Conservation (phyloP, 164 flowering plant species). For the Warburgia ugandensis region DNA sequence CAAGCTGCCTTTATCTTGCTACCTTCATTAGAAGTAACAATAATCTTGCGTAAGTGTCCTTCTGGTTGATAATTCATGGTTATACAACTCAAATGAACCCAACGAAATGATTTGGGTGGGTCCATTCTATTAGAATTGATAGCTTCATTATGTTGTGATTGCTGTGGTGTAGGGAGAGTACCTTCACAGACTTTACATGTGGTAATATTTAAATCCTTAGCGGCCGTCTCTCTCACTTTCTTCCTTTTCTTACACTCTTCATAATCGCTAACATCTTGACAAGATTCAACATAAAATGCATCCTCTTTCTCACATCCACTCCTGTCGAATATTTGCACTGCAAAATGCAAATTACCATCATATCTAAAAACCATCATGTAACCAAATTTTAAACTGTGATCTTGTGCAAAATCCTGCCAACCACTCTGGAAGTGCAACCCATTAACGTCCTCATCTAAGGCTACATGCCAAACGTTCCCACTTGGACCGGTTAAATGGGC, state of each 20-base stretch:
- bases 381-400: conserved; percentile 37
- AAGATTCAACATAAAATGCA: conserved; percentile 26
- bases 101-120: not conserved
- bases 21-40: not conserved
- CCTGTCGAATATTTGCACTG: conserved; percentile 53
- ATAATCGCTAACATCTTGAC: not conserved
- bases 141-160: not conserved
- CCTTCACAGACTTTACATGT: too few relatives aligned
- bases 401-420: conserved; percentile 54
- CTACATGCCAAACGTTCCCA: conserved; percentile 46
- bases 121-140: not conserved
- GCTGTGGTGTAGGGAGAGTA: not conserved
- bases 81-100: not conserved
- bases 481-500: conserved; percentile 45
- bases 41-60: not conserved
- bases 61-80: not conserved
- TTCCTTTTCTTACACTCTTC: too few relatives aligned
- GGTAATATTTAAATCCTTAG: too few relatives aligned
- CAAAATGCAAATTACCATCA: conserved; percentile 46
- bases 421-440: conserved; percentile 38
- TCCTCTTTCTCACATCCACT: conserved; percentile 62
- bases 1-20: not conserved
- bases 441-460: conserved; percentile 22
- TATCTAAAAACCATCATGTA: conserved; percentile 61
- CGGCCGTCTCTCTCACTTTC: too few relatives aligned